phyloP scores from a whole-genome alignment of 192 early-diverging fungal genomes.

The Martensiomyces pterosporus region DNA sequence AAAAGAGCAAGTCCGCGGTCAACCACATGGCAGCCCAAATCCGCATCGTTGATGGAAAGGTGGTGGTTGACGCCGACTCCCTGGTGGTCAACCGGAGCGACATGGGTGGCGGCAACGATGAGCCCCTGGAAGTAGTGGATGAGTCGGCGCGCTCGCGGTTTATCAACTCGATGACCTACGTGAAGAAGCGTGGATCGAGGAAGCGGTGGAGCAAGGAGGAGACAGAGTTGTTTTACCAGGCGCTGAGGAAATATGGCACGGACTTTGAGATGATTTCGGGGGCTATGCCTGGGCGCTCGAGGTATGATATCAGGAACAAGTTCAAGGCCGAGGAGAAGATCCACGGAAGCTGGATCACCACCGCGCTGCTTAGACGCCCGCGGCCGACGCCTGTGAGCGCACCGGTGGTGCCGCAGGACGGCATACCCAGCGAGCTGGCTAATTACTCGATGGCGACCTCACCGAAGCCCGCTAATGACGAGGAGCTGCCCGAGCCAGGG shows the following conservation, averaged over 20 bases:
- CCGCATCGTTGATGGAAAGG: constrained; percentile 45
- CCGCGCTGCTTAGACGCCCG: constrained; percentile 26
- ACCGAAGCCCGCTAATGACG: constrained; percentile 6
- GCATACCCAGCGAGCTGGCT: too few relatives aligned
- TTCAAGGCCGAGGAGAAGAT: constrained; percentile 43
- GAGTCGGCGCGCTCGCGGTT: constrained; percentile 31
- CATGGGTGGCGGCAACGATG: constrained; percentile 21
- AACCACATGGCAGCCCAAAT: constrained; percentile 41
- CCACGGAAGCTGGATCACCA: constrained; percentile 23
- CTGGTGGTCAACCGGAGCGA: constrained; percentile 39
- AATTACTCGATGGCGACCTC: constrained; percentile 21
- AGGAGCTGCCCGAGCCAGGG: constrained; percentile 8
- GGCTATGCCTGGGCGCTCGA: constrained; percentile 27
- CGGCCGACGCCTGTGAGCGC: too few relatives aligned
- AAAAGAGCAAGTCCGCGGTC: constrained; percentile 3
- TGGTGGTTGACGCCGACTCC: constrained; percentile 43
- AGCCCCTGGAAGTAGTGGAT: constrained; percentile 42
- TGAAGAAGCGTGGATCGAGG: constrained; percentile 22
- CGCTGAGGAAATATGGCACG: constrained; percentile 34
- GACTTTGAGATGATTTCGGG: constrained; percentile 49
- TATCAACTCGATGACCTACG: constrained; percentile 47
- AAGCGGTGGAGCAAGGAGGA: constrained; percentile 41
- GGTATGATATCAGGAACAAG: constrained; percentile 48
- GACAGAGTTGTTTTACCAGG: constrained; percentile 36
- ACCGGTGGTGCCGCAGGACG: too few relatives aligned